These are phyloP conservation scores for Porodaedalea pini DNA, from an alignment of 1,284 basidiomycete genomes.

Conservation along the genomic window DNA sequence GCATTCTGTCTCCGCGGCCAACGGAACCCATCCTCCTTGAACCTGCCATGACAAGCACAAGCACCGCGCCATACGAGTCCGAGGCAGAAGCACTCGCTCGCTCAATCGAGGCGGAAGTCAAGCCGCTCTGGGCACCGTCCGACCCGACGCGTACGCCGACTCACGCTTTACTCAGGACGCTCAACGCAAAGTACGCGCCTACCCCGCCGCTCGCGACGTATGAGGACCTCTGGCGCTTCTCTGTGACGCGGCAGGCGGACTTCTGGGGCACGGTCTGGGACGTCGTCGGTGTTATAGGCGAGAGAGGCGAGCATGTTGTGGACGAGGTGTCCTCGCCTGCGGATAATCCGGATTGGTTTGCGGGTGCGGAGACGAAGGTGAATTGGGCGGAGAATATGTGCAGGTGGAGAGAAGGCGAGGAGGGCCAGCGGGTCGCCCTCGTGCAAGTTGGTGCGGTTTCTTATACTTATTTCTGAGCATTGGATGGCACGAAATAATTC, in stretches of 20 bases:
- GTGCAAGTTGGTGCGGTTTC: constrained; percentile 61
- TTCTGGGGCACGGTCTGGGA: constrained; percentile 86
- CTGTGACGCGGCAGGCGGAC: constrained; percentile 52
- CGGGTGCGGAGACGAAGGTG: constrained; percentile 47
- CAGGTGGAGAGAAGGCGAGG: constrained; percentile 36
- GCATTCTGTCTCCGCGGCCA: no score
- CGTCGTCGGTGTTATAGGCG: constrained; percentile 59
- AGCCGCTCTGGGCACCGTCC: constrained; percentile 6
- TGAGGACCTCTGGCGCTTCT: constrained; percentile 71
- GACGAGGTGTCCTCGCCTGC: constrained; percentile 55
- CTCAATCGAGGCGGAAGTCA: background rate
- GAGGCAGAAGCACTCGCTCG: background rate
- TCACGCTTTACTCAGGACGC: constrained; percentile 50
- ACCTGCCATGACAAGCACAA: background rate
- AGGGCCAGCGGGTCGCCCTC: constrained; percentile 61
- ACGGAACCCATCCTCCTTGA: background rate
- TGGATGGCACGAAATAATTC: background rate
- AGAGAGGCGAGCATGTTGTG: constrained; percentile 46
- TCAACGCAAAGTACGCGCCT: constrained; percentile 53
- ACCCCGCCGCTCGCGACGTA: constrained; percentile 48
- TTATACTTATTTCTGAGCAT: constrained; percentile 1
- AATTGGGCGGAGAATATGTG: constrained; percentile 92
- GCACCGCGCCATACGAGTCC: no score
- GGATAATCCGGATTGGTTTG: constrained; percentile 80
- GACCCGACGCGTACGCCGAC: constrained; percentile 38